A percentile compares a stretch with the other conserved stretches of the same genome.
phyloP scores from a whole-genome alignment of 2,329 filamentous ascomycete genomes.

The Fusarium brachygibbosum region DNA sequence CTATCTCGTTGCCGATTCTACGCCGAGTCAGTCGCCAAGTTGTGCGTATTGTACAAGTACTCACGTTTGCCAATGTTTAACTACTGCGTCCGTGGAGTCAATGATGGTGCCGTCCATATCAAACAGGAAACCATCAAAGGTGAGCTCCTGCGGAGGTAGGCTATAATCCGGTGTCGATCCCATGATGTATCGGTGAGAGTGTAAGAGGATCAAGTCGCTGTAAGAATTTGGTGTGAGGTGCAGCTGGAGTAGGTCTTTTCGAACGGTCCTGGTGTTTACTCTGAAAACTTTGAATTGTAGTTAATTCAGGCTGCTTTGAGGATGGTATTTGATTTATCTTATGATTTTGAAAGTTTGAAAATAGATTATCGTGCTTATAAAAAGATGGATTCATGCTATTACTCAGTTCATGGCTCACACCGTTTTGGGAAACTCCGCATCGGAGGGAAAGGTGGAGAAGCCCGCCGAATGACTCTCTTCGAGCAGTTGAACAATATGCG shows the following conservation, averaged over 20 bases:
- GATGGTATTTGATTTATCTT: not conserved
- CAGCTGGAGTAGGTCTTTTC: not conserved
- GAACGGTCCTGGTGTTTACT: not conserved
- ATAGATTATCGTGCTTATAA: conserved; percentile 9
- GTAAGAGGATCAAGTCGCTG: not conserved
- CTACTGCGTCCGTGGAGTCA: conserved; percentile 81
- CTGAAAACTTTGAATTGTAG: no score
- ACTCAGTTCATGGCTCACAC: conserved; percentile 16
- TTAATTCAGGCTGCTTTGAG: no score
- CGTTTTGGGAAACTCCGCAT: conserved; percentile 50
- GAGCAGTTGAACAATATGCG: not conserved
- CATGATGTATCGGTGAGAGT: conserved; percentile 45
- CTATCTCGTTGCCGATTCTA: conserved; percentile 85
- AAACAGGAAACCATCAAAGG: conserved; percentile 72
- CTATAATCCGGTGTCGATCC: conserved; percentile 56
- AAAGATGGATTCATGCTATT: conserved; percentile 9
- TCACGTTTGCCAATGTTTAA: conserved; percentile 81
- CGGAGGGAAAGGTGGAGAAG: conserved; percentile 22
- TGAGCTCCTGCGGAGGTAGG: conserved; percentile 60
- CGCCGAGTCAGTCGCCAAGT: conserved; percentile 4
- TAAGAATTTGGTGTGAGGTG: not conserved
- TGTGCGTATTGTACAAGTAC: conserved; percentile 40
- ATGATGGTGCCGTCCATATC: conserved; percentile 89
- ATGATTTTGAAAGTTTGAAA: conserved; percentile 11
- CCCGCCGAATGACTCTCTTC: not conserved